Evolutionary conservation across 2,329 filamentous ascomycete species (phyloP), one percentile per base, ranked within the genome.

Genomic region (Colletotrichum chlorophyti): DNA sequence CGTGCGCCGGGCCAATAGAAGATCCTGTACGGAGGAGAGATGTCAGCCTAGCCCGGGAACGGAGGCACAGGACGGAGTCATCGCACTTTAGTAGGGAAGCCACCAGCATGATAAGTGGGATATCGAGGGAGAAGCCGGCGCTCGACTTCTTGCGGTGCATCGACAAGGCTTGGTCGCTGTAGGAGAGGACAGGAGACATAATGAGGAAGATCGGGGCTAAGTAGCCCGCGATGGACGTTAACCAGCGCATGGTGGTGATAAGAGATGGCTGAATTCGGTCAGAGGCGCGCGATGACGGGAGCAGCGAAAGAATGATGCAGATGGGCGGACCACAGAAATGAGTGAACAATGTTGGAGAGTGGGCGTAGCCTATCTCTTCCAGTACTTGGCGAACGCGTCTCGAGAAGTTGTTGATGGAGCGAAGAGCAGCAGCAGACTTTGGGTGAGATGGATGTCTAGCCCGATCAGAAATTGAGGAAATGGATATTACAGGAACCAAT

Each of bases 71-170:
- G 3, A 19, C 24, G 9, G 1, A 15, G 29, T 27, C 42, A 24
- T 58, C 76, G 42, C 69, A 89, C 84, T 86, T 85, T 53, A 89
- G 74, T 52, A 90, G 75, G 4, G 86, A 90, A 24, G 87, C 85
- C 51, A 89, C 80, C 47, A 90, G 82, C 87, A 90, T 90, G 61
- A 90, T 90, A 55, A 90, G 75, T 27, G 87, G 87, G 40, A 89
- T 90, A 66, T 90, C 87, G 62, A 90, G 79, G 15, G 87, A 90
- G 74, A 90, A 90, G 54, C 87, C 86, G 12, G 83, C 84, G 64
- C 86, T 89, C 38, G 85, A 86, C 70, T 83, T 86, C 54, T 75
- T 79, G 65, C 82, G 78, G 66, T 88, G 81, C 82, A 90, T 90
- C 31, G 86, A 82, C 42, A 85, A 68, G 23, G 83, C 85, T 75